A percentile compares a stretch with the other conserved stretches of the same genome.
Evolutionary conservation across 768 basidiomycete species (phyloP).

Genomic region (Mycena floridula): DNA sequence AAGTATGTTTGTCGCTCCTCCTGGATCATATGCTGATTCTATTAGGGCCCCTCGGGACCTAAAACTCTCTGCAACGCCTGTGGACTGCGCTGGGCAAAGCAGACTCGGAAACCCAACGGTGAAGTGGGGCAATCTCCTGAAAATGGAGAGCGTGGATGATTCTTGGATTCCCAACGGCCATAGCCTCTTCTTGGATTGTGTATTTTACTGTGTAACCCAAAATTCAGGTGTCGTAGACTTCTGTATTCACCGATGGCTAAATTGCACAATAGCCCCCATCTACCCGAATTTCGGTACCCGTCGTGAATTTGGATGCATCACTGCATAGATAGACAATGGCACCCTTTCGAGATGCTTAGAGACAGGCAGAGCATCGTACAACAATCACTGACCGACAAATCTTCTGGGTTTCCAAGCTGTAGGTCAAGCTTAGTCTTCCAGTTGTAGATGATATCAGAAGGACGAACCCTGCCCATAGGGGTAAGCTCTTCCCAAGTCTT

Average conservation of each 20-base stretch:
- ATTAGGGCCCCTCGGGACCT: constrained; percentile 84
- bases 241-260: constrained; percentile 26
- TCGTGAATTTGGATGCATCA: constrained; percentile 88
- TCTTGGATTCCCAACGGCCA: no score
- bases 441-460: neutral
- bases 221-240: no score
- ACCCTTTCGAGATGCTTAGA: constrained; percentile 45
- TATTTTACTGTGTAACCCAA: no score
- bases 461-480: constrained; percentile 76
- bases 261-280: constrained; percentile 86
- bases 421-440: constrained; percentile 7
- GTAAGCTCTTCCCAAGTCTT: constrained; percentile 81
- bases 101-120: constrained; percentile 36
- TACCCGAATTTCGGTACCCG: constrained; percentile 77
- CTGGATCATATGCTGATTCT: constrained; percentile 2
- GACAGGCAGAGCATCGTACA: neutral
- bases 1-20: constrained; percentile 36
- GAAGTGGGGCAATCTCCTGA: no score
- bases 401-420: constrained; percentile 90
- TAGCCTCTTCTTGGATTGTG: no score
- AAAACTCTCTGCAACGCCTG: constrained; percentile 99
- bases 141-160: no score
- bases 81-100: constrained; percentile 90
- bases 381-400: constrained; percentile 58
- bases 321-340: constrained; percentile 88